Evolutionary conservation across 2,329 filamentous ascomycete genomes (phyloP).

Genomic region (Pyricularia sp.): DNA sequence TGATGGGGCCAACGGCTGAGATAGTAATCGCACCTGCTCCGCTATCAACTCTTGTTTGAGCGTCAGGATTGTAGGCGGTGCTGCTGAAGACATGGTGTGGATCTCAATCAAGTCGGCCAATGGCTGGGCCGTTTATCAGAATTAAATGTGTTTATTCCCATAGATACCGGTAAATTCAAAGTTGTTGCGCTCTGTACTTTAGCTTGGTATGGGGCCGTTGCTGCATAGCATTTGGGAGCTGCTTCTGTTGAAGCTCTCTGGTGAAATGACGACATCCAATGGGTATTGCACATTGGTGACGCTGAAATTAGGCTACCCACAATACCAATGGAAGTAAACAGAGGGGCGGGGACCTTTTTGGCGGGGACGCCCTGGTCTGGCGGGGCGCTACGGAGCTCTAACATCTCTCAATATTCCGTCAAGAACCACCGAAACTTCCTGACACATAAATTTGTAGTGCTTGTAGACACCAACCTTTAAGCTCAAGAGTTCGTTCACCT

Average conservation of each 20-base stretch:
- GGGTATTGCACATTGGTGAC: not conserved
- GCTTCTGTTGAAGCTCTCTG: not conserved
- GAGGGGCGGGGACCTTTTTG: not conserved
- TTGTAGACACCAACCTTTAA: not conserved
- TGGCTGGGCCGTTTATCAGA: not conserved
- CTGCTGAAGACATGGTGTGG: conserved; percentile 5
- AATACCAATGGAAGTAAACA: not conserved
- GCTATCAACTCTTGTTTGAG: conserved; percentile 53
- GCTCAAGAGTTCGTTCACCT: not conserved
- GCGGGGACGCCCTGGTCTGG: not conserved
- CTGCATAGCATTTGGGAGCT: not conserved
- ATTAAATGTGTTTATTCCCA: not conserved
- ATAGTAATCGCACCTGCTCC: conserved; percentile 48
- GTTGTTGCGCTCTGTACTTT: not conserved
- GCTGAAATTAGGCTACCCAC: not conserved
- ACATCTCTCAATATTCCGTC: not conserved
- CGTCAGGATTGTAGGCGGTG: conserved; percentile 42
- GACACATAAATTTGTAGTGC: not conserved
- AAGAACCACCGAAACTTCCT: not conserved
- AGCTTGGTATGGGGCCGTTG: not conserved
- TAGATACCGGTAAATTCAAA: not conserved
- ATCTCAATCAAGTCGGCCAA: not conserved
- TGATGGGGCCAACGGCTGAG: conserved; percentile 43
- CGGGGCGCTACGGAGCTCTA: not conserved
- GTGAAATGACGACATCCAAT: not conserved